phyloP scores from a whole-genome alignment of 2,329 filamentous ascomycete species.

The Phialophora expanda region DNA sequence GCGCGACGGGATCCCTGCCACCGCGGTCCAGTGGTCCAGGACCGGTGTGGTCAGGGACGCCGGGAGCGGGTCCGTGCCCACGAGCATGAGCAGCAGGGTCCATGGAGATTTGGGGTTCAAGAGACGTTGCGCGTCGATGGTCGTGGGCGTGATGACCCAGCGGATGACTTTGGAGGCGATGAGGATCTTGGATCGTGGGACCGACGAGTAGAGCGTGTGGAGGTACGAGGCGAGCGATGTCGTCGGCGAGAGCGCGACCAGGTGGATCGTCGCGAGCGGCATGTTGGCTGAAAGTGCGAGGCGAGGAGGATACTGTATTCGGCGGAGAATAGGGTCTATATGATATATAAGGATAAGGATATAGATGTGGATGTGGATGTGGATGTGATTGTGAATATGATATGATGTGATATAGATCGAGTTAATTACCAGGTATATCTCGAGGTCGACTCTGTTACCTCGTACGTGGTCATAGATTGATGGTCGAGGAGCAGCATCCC shows the following conservation, averaged over 20 bases:
- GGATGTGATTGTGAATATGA: background rate
- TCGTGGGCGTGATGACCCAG: conserved; percentile 45
- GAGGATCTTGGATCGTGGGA: conserved; percentile 39
- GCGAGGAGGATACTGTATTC: background rate
- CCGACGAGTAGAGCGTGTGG: conserved; percentile 39
- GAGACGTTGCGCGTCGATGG: conserved; percentile 43
- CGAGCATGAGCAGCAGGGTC: conserved; percentile 48
- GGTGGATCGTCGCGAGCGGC: conserved; percentile 47
- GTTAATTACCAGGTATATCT: background rate
- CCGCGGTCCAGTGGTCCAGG: conserved; percentile 43
- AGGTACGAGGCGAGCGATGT: conserved; percentile 42
- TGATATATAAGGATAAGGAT: background rate
- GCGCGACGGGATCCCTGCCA: conserved; percentile 47
- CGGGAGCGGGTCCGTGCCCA: conserved; percentile 39
- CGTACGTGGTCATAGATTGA: background rate
- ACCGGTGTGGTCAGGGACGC: conserved; percentile 27
- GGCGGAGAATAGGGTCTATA: background rate
- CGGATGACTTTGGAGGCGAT: conserved; percentile 47
- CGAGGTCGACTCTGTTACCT: background rate
- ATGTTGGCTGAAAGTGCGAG: conserved; percentile 34
- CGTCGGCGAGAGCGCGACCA: conserved; percentile 41
- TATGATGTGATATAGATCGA: background rate
- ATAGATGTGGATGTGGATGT: background rate
- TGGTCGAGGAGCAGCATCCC: background rate
- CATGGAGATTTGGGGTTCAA: conserved; percentile 40